A percentile compares a stretch with the other conserved stretches of the same genome.
Conservation (phyloP, 495 filamentous ascomycete species). For the Pseudevernia furfuracea region DNA sequence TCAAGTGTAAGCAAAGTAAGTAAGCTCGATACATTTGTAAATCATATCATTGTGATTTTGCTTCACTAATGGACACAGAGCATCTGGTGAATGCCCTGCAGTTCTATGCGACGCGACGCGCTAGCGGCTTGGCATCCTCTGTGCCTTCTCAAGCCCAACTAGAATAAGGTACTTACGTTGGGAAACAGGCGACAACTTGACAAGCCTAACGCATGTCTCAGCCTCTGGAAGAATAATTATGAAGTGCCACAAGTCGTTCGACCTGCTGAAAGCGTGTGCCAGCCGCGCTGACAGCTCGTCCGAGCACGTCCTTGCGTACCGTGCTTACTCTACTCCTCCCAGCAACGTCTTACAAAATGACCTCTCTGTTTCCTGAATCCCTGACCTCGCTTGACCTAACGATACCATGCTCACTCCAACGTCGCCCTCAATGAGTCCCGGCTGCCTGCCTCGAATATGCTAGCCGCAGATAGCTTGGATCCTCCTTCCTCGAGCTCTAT, state of each 20-base stretch:
- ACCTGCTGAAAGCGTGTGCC: not conserved
- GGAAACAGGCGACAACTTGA: not conserved
- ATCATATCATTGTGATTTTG: no score
- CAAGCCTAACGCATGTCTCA: not conserved
- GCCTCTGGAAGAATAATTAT: not conserved
- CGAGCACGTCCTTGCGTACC: slow-evolving; percentile 3
- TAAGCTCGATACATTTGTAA: no score
- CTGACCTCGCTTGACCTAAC: not conserved
- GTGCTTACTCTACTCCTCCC: slow-evolving; percentile 3
- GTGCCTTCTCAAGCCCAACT: not conserved
- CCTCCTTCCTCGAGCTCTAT: not conserved
- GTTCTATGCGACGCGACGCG: not conserved
- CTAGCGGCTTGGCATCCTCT: slow-evolving; percentile 1
- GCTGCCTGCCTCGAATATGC: not conserved
- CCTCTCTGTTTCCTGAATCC: not conserved
- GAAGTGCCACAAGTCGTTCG: not conserved
- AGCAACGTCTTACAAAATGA: not conserved
- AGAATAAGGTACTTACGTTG: no score
- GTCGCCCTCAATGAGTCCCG: not conserved
- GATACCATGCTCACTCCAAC: not conserved
- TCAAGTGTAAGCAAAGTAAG: no score
- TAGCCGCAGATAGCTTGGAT: not conserved
- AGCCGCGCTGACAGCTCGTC: not conserved
- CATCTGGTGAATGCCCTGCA: no score
- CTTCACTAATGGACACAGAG: no score